Evolutionary conservation across 345 rosid genomes (phyloP).

Genomic region (Linum usitatissimum): DNA sequence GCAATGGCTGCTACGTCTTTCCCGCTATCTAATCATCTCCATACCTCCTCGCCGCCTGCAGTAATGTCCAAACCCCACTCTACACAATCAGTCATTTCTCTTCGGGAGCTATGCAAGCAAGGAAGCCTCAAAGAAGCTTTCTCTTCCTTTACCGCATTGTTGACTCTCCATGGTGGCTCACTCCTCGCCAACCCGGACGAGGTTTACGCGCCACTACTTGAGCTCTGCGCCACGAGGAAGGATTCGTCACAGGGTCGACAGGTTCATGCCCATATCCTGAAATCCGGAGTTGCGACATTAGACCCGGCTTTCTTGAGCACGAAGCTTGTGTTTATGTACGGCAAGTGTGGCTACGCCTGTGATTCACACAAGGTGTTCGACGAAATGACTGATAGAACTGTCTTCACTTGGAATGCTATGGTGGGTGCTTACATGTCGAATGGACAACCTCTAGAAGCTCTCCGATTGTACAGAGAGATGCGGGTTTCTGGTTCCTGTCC

Average conservation of each 20-base stretch:
- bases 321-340: conserved; percentile 65
- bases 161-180: not conserved
- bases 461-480: conserved; percentile 40
- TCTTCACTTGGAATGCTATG: conserved; percentile 75
- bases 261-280: conserved; percentile 45
- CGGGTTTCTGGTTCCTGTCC: conserved; percentile 34
- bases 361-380: conserved; percentile 57
- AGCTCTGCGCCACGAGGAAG: conserved; percentile 37
- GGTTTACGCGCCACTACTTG: conserved; percentile 34
- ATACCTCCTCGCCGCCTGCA: conserved; percentile 10
- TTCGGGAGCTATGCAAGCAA: conserved; percentile 17
- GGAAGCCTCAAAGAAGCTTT: conserved; percentile 34
- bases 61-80: conserved; percentile 15
- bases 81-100: conserved; percentile 11
- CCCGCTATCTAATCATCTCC: not conserved
- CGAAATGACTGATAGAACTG: conserved; percentile 44
- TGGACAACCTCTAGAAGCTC: conserved; percentile 36
- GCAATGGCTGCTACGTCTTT: conserved; percentile 16
- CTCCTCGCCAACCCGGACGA: conserved; percentile 15
- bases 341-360: conserved; percentile 38
- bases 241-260: conserved; percentile 38
- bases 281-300: conserved; percentile 12
- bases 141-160: conserved; percentile 17
- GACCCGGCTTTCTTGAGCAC: conserved; percentile 40
- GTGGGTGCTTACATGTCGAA: conserved; percentile 55